Evolutionary conservation across 164 flowering plant species (phyloP).

Genomic region (Chloranthus sessilifolius): DNA sequence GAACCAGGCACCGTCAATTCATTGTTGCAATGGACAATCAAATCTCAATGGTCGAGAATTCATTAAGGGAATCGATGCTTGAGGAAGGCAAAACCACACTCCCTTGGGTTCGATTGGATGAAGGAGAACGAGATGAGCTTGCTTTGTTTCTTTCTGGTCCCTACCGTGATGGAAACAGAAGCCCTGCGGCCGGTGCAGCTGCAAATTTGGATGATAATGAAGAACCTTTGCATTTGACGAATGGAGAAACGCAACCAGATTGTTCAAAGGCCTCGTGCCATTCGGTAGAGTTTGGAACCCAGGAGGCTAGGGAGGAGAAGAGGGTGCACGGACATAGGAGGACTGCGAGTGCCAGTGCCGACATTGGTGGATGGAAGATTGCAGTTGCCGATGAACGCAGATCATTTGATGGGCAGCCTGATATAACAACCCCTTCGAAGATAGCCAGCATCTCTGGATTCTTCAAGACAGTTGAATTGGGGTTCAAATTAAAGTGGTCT

Average conservation of each 20-base stretch:
- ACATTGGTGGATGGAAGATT: slow-evolving; percentile 67
- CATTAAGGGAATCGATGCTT: slow-evolving; percentile 35
- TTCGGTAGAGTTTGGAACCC: slow-evolving; percentile 27
- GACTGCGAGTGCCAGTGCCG: slow-evolving; percentile 84
- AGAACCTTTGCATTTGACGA: slow-evolving; percentile 7
- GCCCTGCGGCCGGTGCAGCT: slow-evolving; percentile 7
- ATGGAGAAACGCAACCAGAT: slow-evolving; percentile 18
- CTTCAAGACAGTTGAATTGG: slow-evolving; percentile 42
- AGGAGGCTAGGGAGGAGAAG: slow-evolving; percentile 30
- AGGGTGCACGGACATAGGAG: slow-evolving; percentile 65
- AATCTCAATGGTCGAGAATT: slow-evolving; percentile 43
- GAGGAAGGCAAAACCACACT: slow-evolving; percentile 50
- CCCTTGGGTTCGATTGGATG: slow-evolving; percentile 79
- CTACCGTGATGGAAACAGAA: slow-evolving; percentile 11
- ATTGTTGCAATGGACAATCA: slow-evolving; percentile 55
- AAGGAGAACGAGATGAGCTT: slow-evolving; percentile 84
- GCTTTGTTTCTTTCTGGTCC: slow-evolving; percentile 72
- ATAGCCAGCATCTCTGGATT: slow-evolving; percentile 62
- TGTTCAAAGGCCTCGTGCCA: slow-evolving; percentile 27
- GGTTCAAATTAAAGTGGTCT: slow-evolving; percentile 54
- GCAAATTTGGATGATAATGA: slow-evolving; percentile 16
- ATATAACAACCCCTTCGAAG: slow-evolving; percentile 49
- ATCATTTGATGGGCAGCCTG: slow-evolving; percentile 18
- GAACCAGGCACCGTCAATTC: slow-evolving; percentile 68
- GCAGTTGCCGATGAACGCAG: slow-evolving; percentile 34